Base-by-base conservation (phyloP, 257 asterid genomes). In the Solanum pinnatisectum region DNA sequence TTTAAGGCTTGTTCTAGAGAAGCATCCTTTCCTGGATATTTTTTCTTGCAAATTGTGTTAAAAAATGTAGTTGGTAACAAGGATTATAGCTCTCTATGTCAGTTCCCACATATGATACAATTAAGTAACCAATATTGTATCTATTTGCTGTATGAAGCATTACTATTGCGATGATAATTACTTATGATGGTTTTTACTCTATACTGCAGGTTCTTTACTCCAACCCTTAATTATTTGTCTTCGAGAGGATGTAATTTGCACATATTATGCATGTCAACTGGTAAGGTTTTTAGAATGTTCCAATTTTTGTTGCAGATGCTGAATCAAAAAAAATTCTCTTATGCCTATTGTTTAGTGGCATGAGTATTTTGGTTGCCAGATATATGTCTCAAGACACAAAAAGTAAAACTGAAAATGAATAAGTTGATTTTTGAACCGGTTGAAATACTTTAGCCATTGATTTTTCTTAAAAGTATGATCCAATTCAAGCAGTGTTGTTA, bases 121-220 rank as follows among this genome's bases (percentile, higher is more conserved):
- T 79, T 79, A 79, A 79, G 67, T 79, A 15, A 44, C 10, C 37
- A 30, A 8, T 44, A 79, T 30, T 79, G 40, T 49, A 15, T 27
- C 40, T 44, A 44, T 27, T 79, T 81, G 16, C 39, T 27, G 59
- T 23, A n/a, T 30, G 10, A 81, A 81, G 22, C 42, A 81, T 81
- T 33, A 49, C 30, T 49, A 6, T 81, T 49, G 30, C 6, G 30
- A 81, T 77, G 68, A 49, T 49, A 42, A 5, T 81, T 32, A 49
- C 70, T 81, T 49, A 32, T 82, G 42, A 10, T 49, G 44, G 20
- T 49, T 30, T 46, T 33, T 30, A 82, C 70, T 49, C 85, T 82
- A 81, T 30, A 30, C 70, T 93, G 92, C 93, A 97, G 99, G 99
- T 97, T 97, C 91, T 95, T 97, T 90, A 90, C 98, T 87, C 99